Evolutionary conservation across 257 asterid genomes (phyloP).

Genomic region (Fraxinus excelsior): DNA sequence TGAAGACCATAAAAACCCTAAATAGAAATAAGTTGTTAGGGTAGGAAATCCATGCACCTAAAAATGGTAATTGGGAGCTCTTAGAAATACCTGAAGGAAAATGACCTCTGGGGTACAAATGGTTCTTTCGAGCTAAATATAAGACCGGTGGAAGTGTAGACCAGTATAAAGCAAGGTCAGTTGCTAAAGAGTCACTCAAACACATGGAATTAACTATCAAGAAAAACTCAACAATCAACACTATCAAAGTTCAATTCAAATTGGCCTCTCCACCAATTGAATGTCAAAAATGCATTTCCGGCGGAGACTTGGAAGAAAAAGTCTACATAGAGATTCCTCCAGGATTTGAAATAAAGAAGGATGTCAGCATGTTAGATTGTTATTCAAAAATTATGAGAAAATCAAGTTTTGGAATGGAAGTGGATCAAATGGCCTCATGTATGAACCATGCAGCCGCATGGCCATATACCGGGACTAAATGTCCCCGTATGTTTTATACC

Average conservation of each 20-base stretch:
- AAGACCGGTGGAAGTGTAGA: background rate
- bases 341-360: background rate
- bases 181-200: background rate
- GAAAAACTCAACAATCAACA: no score
- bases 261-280: background rate
- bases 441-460: no score
- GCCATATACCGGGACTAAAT: no score
- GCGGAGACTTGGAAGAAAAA: background rate
- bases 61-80: conserved; percentile 6
- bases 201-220: background rate
- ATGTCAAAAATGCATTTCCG: background rate
- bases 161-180: background rate
- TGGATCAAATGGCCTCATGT: no score
- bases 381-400: no score
- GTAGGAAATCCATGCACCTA: background rate
- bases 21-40: background rate
- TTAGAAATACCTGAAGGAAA: background rate
- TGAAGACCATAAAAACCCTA: background rate
- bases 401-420: no score
- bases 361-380: no score
- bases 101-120: background rate
- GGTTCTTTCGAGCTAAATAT: background rate
- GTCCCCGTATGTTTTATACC: no score
- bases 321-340: conserved; percentile 4
- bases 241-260: background rate